These are phyloP conservation scores for Stentor coeruleus DNA, from an alignment of 73 alveolate species.

Conservation along the genomic window DNA sequence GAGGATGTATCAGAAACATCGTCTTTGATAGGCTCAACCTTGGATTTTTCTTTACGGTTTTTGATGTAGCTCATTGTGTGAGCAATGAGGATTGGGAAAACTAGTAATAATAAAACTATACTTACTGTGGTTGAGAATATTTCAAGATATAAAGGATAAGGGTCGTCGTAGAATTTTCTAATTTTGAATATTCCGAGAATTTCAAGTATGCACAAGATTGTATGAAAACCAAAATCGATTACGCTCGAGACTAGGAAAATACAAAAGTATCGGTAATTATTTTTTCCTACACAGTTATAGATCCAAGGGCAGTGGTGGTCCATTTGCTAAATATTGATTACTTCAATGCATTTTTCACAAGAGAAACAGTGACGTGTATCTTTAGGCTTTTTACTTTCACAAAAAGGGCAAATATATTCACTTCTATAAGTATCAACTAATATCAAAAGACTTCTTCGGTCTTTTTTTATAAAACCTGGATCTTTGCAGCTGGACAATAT, in stretches of 20 bases:
- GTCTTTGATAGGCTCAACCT: background rate
- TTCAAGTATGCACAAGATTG: background rate
- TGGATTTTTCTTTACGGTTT: background rate
- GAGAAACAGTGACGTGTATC: constrained; percentile 79
- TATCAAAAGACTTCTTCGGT: constrained; percentile 4
- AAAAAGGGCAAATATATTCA: constrained; percentile 51
- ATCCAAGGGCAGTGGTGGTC: constrained; percentile 94
- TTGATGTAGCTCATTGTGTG: background rate
- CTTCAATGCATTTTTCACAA: constrained; percentile 71
- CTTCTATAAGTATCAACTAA: constrained; percentile 52
- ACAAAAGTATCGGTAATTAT: constrained; percentile 64
- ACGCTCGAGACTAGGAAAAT: constrained; percentile 17
- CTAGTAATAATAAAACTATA: background rate
- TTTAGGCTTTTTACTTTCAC: constrained; percentile 61
- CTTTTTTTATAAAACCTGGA: constrained; percentile 47
- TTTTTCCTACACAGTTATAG: constrained; percentile 75
- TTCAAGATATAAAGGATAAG: background rate
- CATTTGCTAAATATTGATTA: constrained; percentile 48
- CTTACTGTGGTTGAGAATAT: background rate
- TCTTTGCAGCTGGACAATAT: constrained; percentile 30
- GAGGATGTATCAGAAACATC: background rate
- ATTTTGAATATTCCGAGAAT: background rate
- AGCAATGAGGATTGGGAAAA: background rate
- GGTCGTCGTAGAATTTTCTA: background rate
- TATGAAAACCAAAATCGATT: background rate